Evolutionary conservation across 495 filamentous ascomycete genomes (phyloP).

Genomic region (Lasiosphaeria hispida): DNA sequence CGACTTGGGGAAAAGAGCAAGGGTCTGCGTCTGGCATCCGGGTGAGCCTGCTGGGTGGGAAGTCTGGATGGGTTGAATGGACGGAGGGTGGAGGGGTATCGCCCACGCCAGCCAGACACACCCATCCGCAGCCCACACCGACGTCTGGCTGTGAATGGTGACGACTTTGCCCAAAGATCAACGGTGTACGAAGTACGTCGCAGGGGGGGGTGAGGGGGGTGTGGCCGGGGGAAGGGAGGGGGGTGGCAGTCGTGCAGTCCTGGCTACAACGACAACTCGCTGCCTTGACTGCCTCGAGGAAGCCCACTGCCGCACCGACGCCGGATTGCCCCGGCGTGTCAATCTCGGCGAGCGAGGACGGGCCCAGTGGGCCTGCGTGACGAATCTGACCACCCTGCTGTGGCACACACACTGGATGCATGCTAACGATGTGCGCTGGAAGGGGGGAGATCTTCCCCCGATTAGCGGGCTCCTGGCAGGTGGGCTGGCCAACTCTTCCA

Average conservation of each 20-base stretch:
- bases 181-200: conserved; percentile 20
- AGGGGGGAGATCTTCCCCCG: conserved; percentile 17
- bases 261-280: too few species aligned
- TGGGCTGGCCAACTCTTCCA: background rate
- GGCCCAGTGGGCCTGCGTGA: conserved; percentile 22
- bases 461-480: conserved; percentile 16
- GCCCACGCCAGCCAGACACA: conserved; percentile 7
- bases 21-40: conserved; percentile 9
- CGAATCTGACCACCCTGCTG: conserved; percentile 24
- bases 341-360: conserved; percentile 14
- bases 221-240: background rate
- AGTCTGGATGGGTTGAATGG: too few species aligned
- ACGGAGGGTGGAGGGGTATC: conserved; percentile 8
- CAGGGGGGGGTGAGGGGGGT: background rate
- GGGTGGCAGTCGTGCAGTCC: too few species aligned
- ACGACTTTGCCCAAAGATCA: conserved; percentile 28
- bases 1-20: background rate
- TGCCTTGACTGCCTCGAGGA: too few species aligned
- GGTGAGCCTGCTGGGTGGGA: conserved; percentile 6
- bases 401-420: conserved; percentile 21
- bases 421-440: conserved; percentile 17
- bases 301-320: conserved; percentile 23
- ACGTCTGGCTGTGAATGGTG: conserved; percentile 23
- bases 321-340: conserved; percentile 23
- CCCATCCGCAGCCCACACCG: conserved; percentile 18